phyloP scores from a whole-genome alignment of 345 rosid genomes.

The Rhodomyrtus tomentosa region DNA sequence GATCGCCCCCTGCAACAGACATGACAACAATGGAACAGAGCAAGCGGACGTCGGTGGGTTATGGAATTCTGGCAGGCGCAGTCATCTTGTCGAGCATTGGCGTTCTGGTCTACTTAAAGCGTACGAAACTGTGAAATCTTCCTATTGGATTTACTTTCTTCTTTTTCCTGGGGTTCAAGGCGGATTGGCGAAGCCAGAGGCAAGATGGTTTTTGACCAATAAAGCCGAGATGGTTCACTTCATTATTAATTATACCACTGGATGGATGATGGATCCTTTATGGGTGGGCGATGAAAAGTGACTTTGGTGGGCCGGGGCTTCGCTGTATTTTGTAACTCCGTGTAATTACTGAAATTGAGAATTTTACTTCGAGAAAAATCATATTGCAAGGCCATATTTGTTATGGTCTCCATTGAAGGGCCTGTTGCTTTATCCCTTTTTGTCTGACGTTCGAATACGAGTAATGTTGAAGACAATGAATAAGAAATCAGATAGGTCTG shows the following conservation, averaged over 20 bases:
- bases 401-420: neutral
- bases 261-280: neutral
- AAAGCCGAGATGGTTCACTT: neutral
- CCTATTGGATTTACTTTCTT: neutral
- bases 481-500: neutral
- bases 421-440: neutral
- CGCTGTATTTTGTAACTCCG: neutral
- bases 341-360: neutral
- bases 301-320: neutral
- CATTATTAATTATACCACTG: neutral
- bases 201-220: neutral
- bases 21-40: conserved; percentile 2
- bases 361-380: neutral
- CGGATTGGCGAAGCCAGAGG: neutral
- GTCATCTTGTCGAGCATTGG: conserved; percentile 58
- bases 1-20: conserved; percentile 2
- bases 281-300: neutral
- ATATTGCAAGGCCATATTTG: neutral
- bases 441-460: neutral
- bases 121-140: conserved; percentile 30
- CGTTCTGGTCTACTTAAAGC: conserved; percentile 57
- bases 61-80: conserved; percentile 47
- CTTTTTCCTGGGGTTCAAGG: neutral
- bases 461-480: neutral
- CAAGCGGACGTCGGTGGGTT: conserved; percentile 20